phyloP scores from a whole-genome alignment of 805 yeast genomes.

The Danielia oregonensis region DNA sequence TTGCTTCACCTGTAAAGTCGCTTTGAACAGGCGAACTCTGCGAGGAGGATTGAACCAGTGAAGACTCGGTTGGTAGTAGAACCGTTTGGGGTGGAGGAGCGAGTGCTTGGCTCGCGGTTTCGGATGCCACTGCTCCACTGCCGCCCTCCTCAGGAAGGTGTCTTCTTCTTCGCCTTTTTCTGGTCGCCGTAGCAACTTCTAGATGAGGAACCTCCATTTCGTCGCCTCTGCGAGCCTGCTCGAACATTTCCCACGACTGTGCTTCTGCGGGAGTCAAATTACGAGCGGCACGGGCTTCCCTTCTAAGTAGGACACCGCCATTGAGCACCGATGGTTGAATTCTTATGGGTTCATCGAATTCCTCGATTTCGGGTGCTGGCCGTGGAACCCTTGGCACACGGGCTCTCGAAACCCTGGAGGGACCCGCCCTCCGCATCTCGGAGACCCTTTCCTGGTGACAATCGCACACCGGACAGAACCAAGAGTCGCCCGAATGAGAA shows the following conservation, averaged over 20 bases:
- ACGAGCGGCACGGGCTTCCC: slow-evolving; percentile 28
- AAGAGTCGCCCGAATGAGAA: slow-evolving; percentile 25
- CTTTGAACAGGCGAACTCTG: neutral
- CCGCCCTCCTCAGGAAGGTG: neutral
- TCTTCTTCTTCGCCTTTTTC: slow-evolving; percentile 1
- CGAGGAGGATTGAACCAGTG: neutral
- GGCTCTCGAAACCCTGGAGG: neutral
- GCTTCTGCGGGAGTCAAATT: slow-evolving; percentile 32
- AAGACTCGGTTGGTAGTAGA: too few relatives aligned
- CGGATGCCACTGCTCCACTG: neutral
- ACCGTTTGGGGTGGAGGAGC: too few relatives aligned
- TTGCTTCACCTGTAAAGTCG: neutral
- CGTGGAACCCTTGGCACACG: neutral
- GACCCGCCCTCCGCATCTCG: neutral
- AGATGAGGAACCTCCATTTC: neutral
- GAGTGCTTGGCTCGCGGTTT: neutral
- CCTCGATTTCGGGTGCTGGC: slow-evolving; percentile 3
- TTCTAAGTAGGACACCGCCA: slow-evolving; percentile 37
- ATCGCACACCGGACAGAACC: slow-evolving; percentile 55
- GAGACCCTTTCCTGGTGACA: slow-evolving; percentile 30
- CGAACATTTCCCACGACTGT: slow-evolving; percentile 36
- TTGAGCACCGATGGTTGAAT: slow-evolving; percentile 23
- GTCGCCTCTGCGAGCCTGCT: slow-evolving; percentile 21
- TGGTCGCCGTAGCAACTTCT: neutral
- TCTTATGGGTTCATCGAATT: slow-evolving; percentile 2